A percentile compares a stretch with the other conserved stretches of the same genome.
Conservation (phyloP, 2,329 filamentous ascomycete genomes). For the Epichloe gansuensis region DNA sequence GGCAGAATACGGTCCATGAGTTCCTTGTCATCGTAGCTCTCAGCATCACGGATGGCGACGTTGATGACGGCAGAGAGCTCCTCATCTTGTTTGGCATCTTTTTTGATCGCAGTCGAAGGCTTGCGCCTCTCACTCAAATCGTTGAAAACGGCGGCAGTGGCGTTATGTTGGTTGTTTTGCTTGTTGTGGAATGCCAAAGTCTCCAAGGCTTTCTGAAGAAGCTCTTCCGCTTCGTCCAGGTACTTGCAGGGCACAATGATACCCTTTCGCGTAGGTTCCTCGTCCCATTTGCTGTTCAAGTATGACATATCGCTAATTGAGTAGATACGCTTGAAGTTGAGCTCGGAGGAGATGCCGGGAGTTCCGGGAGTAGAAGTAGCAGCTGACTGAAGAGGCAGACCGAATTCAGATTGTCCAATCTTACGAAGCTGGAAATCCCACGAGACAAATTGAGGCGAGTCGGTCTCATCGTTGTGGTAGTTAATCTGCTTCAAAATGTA, state of each 20-base stretch:
- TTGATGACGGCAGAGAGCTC: conserved; percentile 89
- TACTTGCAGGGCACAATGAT: conserved; percentile 89
- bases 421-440: conserved; percentile 97
- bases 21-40: conserved; percentile 71
- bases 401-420: conserved; percentile 83
- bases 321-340: conserved; percentile 66
- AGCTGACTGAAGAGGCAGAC: conserved; percentile 64
- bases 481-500: conserved; percentile 83
- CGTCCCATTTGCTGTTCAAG: conserved; percentile 55
- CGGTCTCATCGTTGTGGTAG: conserved; percentile 69
- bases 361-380: conserved; percentile 77
- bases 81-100: conserved; percentile 38
- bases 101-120: conserved; percentile 19
- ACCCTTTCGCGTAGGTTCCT: conserved; percentile 78
- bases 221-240: conserved; percentile 85
- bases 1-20: conserved; percentile 61
- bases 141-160: conserved; percentile 51
- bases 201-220: conserved; percentile 72
- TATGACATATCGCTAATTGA: conserved; percentile 97
- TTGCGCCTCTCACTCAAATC: conserved; percentile 64
- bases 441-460: conserved; percentile 60
- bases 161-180: conserved; percentile 41
- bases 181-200: conserved; percentile 52
- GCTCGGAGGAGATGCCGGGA: conserved; percentile 41
- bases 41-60: conserved; percentile 78